A percentile compares a stretch with the other conserved stretches of the same genome.
Conservation (phyloP, 2,329 filamentous ascomycete species). For the Sporothrix luriei region DNA sequence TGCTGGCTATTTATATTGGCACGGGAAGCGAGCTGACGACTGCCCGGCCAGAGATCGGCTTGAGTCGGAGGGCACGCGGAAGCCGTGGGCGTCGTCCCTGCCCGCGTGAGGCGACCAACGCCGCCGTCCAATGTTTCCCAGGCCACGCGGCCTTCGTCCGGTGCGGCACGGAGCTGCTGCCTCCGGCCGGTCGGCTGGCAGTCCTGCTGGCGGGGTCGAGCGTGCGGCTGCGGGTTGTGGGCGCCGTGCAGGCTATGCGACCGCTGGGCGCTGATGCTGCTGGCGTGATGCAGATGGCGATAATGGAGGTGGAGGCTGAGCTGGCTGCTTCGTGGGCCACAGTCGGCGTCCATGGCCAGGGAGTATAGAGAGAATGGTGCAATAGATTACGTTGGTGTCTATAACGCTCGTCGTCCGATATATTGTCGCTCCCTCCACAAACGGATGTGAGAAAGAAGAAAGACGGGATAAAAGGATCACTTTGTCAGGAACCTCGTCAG, state of each 20-base stretch:
- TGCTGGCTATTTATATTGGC: conserved; percentile 25
- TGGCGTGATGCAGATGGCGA: conserved; percentile 8
- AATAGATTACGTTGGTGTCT: neutral
- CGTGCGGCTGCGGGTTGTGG: neutral
- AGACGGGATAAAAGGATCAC: neutral
- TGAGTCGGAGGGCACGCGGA: neutral
- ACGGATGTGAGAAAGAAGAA: neutral
- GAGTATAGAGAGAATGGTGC: neutral
- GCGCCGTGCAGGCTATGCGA: neutral
- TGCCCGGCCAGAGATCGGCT: conserved; percentile 11
- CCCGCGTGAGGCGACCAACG: neutral
- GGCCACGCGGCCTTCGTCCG: conserved; percentile 27
- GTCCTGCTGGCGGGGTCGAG: neutral
- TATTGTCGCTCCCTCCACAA: neutral
- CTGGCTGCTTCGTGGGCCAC: neutral
- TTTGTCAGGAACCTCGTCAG: conserved; percentile 4
- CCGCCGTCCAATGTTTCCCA: conserved; percentile 28
- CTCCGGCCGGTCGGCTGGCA: neutral
- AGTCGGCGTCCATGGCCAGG: conserved; percentile 2
- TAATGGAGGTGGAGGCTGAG: neutral
- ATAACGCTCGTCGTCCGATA: neutral
- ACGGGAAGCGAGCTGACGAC: neutral
- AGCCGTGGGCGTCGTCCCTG: neutral
- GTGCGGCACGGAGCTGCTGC: neutral
- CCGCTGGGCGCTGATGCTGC: neutral